Evolutionary conservation across 257 asterid species (phyloP), one percentile per base, ranked within the genome.

Genomic region (Echites panduratus): DNA sequence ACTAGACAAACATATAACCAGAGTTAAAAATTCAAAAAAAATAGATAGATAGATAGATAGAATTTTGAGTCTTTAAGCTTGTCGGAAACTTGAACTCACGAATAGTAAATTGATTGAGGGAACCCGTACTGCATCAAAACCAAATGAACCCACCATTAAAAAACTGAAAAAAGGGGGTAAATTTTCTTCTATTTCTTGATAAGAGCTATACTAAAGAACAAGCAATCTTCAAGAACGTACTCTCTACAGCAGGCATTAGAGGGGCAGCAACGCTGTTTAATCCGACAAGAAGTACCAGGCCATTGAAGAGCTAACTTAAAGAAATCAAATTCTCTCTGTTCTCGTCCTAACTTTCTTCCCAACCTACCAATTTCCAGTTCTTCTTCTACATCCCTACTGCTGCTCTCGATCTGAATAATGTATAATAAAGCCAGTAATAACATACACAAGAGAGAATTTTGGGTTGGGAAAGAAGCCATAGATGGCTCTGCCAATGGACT

Each of bases 191-290:
- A 0, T 9, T 5, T 38, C 54, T 16, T 4, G 14, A 12, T 20
- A 38, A 19, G 43, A 50, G 6, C 19, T 3, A 9, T 3, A 70
- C 20, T 3, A 72, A 11, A 26, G 13, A 14, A n/a, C 7, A 20
- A 48, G 22, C 17, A 53, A 50, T 29, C 32, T 17, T 20, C 16
- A 58, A 68, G 52, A 27, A 64, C 26, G 47, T 89, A 93, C 98
- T 93, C 83, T 57, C 85, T 87, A 61, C 98, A 93, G 77, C 98
- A 93, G 77, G 85, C 93, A 78, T 90, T 93, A 38, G 90, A 58
- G 70, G 93, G 45, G 54, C 98, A 93, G 41, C 98, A 93, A 9
- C 19, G 80, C 76, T 75, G 83, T 24, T 86, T 84, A 74, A 63
- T 72, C 52, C 89, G 87, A 82, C 98, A 93, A 44, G 75, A 68